These are phyloP conservation scores for Ichthyophthirius multifiliis DNA, from an alignment of 169 alveolate species.

Conservation along the genomic window DNA sequence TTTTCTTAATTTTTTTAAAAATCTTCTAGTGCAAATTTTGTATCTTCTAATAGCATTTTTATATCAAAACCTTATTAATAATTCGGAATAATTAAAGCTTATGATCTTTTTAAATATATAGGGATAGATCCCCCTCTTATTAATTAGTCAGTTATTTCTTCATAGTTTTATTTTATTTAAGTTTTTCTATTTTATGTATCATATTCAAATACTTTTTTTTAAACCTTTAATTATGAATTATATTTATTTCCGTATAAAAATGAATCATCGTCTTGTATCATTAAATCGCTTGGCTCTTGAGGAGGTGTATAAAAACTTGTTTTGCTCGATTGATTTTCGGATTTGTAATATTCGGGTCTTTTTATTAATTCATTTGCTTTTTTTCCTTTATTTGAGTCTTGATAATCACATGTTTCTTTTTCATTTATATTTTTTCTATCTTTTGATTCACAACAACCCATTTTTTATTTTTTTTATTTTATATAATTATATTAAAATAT, in stretches of 20 bases:
- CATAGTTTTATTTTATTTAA: not conserved
- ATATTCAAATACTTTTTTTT: not conserved
- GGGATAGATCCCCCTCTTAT: not conserved
- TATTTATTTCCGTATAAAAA: not conserved
- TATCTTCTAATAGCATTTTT: not conserved
- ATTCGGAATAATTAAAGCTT: not conserved
- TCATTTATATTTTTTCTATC: not conserved
- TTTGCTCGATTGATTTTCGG: not conserved
- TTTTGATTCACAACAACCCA: slow-evolving; percentile 6
- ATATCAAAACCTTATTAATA: not conserved
- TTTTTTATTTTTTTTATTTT: too few relatives aligned
- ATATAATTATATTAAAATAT: not conserved
- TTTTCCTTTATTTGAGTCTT: not conserved
- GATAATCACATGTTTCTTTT: not conserved
- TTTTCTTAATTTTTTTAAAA: not conserved
- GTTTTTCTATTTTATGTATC: not conserved
- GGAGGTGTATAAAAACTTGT: not conserved
- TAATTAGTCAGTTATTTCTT: not conserved
- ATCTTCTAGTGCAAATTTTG: not conserved
- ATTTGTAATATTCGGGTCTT: not conserved
- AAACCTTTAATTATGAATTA: not conserved
- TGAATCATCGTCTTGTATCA: not conserved
- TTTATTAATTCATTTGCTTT: not conserved
- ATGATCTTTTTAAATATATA: not conserved
- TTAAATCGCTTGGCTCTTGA: not conserved